A percentile compares a stretch with the other conserved stretches of the same genome.
These are phyloP conservation scores for Diddensiella transvaalensis DNA, from an alignment of 805 yeast genomes.

Conservation along the genomic window DNA sequence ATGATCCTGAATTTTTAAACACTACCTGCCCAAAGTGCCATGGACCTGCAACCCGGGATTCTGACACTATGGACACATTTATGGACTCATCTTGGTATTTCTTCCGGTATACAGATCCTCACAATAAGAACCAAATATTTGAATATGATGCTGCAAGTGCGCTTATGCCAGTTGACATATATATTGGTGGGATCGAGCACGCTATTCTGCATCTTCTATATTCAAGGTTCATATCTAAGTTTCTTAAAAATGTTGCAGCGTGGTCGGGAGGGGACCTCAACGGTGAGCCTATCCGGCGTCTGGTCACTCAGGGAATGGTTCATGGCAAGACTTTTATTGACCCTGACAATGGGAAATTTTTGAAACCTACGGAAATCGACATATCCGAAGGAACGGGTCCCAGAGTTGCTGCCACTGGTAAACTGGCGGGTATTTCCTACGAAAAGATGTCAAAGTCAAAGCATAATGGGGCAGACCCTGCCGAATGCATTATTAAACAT, in stretches of 20 bases:
- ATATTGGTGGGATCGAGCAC: constrained; percentile 95
- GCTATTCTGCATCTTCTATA: constrained; percentile 90
- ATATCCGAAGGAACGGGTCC: constrained; percentile 37
- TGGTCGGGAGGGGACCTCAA: constrained; percentile 58
- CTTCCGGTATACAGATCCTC: constrained; percentile 76
- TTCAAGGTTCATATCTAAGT: constrained; percentile 80
- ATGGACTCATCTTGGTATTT: constrained; percentile 98
- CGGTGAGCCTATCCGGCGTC: constrained; percentile 77
- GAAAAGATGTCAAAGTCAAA: constrained; percentile 98
- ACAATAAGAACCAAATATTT: constrained; percentile 57
- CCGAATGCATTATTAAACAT: constrained; percentile 62
- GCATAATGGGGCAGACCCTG: constrained; percentile 91
- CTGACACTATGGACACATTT: constrained; percentile 98
- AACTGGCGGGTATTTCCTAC: constrained; percentile 51
- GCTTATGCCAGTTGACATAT: constrained; percentile 80
- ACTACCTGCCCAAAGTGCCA: constrained; percentile 77
- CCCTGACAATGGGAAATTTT: constrained; percentile 67
- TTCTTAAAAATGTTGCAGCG: constrained; percentile 58
- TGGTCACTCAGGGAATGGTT: constrained; percentile 97
- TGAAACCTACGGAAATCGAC: constrained; percentile 75
- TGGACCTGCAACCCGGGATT: constrained; percentile 72
- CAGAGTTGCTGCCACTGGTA: constrained; percentile 47
- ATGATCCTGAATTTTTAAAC: constrained; percentile 63
- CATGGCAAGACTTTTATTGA: constrained; percentile 82
- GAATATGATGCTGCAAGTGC: constrained; percentile 44